Evolutionary conservation across 1,139 yeast species (phyloP).

Genomic region (Saccharomycopsis hybrid): DNA sequence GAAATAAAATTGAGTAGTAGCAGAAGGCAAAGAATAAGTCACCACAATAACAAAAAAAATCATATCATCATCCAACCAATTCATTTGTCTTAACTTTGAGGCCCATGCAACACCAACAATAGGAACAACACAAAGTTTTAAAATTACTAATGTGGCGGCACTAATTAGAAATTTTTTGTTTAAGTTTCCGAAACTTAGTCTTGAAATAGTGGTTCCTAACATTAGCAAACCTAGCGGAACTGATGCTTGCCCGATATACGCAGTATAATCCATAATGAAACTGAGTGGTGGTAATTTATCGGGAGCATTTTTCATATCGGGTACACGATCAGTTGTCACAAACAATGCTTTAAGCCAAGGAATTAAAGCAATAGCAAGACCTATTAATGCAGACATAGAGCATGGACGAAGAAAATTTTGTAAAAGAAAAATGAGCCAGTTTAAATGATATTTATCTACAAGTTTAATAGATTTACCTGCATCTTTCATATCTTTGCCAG

Average conservation of each 20-base stretch:
- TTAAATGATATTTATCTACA: constrained; percentile 30
- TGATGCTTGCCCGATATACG: constrained; percentile 78
- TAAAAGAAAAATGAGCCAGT: constrained; percentile 33
- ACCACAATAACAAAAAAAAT: constrained; percentile 61
- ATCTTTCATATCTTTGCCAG: constrained; percentile 26
- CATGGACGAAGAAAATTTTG: constrained; percentile 67
- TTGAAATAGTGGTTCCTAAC: constrained; percentile 80
- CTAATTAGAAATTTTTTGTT: constrained; percentile 70
- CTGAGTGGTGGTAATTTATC: constrained; percentile 79
- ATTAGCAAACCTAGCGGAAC: constrained; percentile 81
- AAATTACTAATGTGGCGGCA: constrained; percentile 37
- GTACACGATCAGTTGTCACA: constrained; percentile 33
- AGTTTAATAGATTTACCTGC: constrained; percentile 27
- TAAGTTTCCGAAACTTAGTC: constrained; percentile 53
- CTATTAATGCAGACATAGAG: constrained; percentile 54
- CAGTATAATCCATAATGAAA: constrained; percentile 71
- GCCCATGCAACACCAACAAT: constrained; percentile 57
- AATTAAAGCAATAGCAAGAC: constrained; percentile 67
- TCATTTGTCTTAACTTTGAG: constrained; percentile 38
- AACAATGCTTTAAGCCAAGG: constrained; percentile 84
- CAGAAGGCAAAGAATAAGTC: constrained; percentile 64
- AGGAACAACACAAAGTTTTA: constrained; percentile 50
- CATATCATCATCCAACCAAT: constrained; percentile 55
- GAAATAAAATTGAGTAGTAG: constrained; percentile 64
- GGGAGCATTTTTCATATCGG: constrained; percentile 58